These are phyloP conservation scores for Russula earlei DNA, from an alignment of 768 basidiomycete genomes.

Conservation along the genomic window DNA sequence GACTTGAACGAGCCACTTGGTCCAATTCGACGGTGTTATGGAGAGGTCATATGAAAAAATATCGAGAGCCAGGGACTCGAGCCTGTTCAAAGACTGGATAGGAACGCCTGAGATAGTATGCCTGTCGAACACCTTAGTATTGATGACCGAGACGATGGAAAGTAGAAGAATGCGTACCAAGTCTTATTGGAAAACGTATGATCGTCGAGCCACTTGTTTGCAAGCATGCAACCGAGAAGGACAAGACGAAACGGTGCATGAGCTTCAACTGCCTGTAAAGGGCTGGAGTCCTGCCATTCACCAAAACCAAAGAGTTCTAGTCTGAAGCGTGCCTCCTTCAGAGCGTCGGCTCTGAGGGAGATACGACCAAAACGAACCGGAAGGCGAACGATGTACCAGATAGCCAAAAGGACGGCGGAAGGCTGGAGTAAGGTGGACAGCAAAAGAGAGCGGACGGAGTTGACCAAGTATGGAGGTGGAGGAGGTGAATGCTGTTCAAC, in stretches of 20 bases:
- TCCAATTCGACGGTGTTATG: constrained; percentile 55
- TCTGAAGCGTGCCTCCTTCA: constrained; percentile 57
- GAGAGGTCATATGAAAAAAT: constrained; percentile 65
- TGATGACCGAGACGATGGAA: not conserved
- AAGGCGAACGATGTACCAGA: constrained; percentile 77
- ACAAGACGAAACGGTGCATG: constrained; percentile 65
- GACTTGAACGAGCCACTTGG: constrained; percentile 59
- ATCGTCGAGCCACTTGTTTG: constrained; percentile 84
- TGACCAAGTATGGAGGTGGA: constrained; percentile 46
- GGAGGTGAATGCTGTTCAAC: constrained; percentile 33
- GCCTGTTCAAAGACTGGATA: constrained; percentile 54
- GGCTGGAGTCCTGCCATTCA: constrained; percentile 34
- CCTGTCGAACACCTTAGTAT: constrained; percentile 33
- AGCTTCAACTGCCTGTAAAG: constrained; percentile 43
- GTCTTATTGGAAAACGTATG: constrained; percentile 88
- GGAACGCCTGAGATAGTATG: constrained; percentile 74
- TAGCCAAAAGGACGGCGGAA: constrained; percentile 64
- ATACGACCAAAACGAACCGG: constrained; percentile 57
- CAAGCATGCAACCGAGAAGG: constrained; percentile 74
- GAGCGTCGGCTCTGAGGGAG: constrained; percentile 40
- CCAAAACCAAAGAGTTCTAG: constrained; percentile 42
- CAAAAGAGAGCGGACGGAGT: constrained; percentile 60
- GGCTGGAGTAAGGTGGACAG: constrained; percentile 76
- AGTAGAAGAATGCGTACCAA: constrained; percentile 41
- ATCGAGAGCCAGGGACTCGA: constrained; percentile 64